Percentiles rank a stretch among this genome's conserved stretches.
Conservation (phyloP, 331 rosid species). For the Pyracantha coccinea region DNA sequence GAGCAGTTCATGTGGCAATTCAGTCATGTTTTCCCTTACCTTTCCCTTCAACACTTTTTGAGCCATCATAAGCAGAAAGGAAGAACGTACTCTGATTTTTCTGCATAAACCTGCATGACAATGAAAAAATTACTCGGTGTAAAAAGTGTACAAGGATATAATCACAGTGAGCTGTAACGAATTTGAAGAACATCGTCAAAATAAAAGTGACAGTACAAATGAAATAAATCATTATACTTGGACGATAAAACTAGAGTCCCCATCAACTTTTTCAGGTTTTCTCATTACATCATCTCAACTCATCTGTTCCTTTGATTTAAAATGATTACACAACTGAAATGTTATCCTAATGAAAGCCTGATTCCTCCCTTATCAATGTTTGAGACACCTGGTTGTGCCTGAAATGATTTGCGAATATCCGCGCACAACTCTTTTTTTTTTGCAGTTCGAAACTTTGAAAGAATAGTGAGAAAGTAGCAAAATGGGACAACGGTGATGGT, state of each 20-base stretch:
- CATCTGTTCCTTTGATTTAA: neutral
- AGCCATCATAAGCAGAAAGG: slow-evolving; percentile 61
- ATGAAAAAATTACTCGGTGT: neutral
- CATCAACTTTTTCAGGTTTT: neutral
- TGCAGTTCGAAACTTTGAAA: neutral
- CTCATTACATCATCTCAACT: neutral
- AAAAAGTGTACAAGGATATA: neutral
- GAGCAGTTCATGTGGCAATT: slow-evolving; percentile 5
- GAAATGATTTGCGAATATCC: neutral
- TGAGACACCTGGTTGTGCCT: too few relatives aligned
- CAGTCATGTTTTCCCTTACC: slow-evolving; percentile 67
- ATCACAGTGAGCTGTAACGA: neutral
- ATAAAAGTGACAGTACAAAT: neutral
- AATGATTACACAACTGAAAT: neutral
- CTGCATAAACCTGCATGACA: slow-evolving; percentile 68
- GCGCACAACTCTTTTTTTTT: neutral
- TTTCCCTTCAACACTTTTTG: slow-evolving; percentile 53
- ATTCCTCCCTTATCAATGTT: too few relatives aligned
- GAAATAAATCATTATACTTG: neutral
- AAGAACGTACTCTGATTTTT: slow-evolving; percentile 70
- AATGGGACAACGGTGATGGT: neutral
- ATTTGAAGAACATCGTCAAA: neutral
- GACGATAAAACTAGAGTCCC: neutral
- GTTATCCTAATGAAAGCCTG: too few relatives aligned
- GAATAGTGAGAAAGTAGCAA: neutral